Evolutionary conservation across 192 early-diverging fungal genomes (phyloP).

Genomic region (Coemansia interrupta): DNA sequence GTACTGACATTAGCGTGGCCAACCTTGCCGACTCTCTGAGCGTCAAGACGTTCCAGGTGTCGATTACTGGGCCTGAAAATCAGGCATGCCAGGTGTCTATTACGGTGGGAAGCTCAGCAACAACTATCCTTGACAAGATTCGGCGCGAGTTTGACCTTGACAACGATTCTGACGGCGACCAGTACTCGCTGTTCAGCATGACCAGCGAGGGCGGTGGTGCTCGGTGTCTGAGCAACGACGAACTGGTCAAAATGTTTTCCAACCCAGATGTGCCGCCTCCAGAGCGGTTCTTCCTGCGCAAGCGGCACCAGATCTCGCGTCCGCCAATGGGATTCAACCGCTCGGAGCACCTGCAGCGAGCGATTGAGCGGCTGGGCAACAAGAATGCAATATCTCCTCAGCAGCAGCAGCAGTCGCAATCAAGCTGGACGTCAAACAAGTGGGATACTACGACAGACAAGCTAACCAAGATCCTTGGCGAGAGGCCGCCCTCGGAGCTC

Average conservation of each 20-base stretch:
- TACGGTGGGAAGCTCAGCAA: slow-evolving; percentile 64
- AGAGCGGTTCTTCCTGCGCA: slow-evolving; percentile 69
- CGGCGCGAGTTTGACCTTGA: slow-evolving; percentile 79
- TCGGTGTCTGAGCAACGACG: slow-evolving; percentile 69
- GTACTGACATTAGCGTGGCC: slow-evolving; percentile 45
- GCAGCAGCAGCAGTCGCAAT: slow-evolving; percentile 10
- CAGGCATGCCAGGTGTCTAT: slow-evolving; percentile 79
- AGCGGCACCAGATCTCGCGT: slow-evolving; percentile 59
- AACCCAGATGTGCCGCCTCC: slow-evolving; percentile 62
- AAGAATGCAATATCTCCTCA: slow-evolving; percentile 22
- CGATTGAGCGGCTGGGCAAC: slow-evolving; percentile 44
- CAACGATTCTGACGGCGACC: slow-evolving; percentile 59
- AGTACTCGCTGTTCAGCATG: slow-evolving; percentile 71
- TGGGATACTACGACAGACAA: slow-evolving; percentile 53
- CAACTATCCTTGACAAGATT: slow-evolving; percentile 65
- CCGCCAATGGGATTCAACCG: slow-evolving; percentile 39
- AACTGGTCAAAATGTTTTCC: slow-evolving; percentile 72
- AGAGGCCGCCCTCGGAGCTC: slow-evolving; percentile 89
- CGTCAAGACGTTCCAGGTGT: slow-evolving; percentile 59
- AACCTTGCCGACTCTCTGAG: slow-evolving; percentile 50
- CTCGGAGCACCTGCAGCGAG: slow-evolving; percentile 43
- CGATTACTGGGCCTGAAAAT: slow-evolving; percentile 75
- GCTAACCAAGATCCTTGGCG: slow-evolving; percentile 82
- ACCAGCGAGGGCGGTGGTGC: slow-evolving; percentile 69
- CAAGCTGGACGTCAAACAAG: slow-evolving; percentile 21